These are phyloP conservation scores for Hymenoscyphus linearis DNA, from an alignment of 2,329 filamentous ascomycete genomes.

Conservation along the genomic window DNA sequence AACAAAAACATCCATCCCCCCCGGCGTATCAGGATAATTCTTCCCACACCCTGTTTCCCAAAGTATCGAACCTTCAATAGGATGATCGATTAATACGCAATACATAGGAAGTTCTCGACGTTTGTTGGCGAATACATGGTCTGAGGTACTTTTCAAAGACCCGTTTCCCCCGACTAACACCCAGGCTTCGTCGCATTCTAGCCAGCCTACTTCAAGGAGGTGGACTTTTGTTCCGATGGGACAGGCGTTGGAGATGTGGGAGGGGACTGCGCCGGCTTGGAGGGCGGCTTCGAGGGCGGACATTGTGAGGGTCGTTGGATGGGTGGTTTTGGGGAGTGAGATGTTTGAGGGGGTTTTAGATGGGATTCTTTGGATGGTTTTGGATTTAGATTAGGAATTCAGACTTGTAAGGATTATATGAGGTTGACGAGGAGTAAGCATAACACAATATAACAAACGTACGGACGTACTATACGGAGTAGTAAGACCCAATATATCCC, in stretches of 20 bases:
- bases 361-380: too few relatives aligned
- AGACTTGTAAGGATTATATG: too few relatives aligned
- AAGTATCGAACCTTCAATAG: conserved; percentile 24
- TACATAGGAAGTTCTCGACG: conserved; percentile 25
- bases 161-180: conserved; percentile 25
- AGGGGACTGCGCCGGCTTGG: conserved; percentile 22
- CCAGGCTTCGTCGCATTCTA: conserved; percentile 44
- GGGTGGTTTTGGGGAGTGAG: too few relatives aligned
- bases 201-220: conserved; percentile 39
- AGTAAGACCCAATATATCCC: too few relatives aligned
- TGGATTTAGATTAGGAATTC: too few relatives aligned
- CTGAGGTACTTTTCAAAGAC: conserved; percentile 20
- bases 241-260: conserved; percentile 30
- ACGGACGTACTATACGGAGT: too few relatives aligned
- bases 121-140: conserved; percentile 22
- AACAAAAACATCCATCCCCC: conserved; percentile 36
- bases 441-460: too few relatives aligned
- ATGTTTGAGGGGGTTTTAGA: too few relatives aligned
- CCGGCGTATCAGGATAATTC: conserved; percentile 31
- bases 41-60: conserved; percentile 27
- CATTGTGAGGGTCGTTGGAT: too few relatives aligned
- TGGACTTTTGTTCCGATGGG: conserved; percentile 43
- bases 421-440: too few relatives aligned
- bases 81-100: conserved; percentile 25
- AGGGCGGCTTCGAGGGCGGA: too few relatives aligned